Conservation (phyloP, 768 basidiomycete species). For the Dictyophora rubrovolvata region DNA sequence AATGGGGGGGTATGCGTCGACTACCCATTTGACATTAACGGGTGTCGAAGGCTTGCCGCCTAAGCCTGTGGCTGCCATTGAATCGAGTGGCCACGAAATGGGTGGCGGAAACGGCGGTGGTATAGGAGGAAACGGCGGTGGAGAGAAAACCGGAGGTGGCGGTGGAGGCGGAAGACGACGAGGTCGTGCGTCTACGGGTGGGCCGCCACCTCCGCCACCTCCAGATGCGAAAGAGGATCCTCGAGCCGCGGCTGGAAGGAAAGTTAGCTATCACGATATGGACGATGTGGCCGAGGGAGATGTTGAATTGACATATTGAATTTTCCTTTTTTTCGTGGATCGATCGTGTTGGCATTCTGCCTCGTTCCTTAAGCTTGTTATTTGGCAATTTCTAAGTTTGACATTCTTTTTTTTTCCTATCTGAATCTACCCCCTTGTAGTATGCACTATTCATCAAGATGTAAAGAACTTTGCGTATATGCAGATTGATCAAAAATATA, state of each 20-base stretch:
- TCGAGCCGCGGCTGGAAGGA: slow-evolving; percentile 75
- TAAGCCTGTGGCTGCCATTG: slow-evolving; percentile 47
- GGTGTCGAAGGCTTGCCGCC: slow-evolving; percentile 68
- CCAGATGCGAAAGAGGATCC: slow-evolving; percentile 90
- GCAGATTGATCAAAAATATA: slow-evolving; percentile 11
- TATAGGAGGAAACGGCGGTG: background rate
- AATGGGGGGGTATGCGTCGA: slow-evolving; percentile 66
- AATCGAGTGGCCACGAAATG: slow-evolving; percentile 20
- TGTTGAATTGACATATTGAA: slow-evolving; percentile 26
- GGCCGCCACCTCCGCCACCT: slow-evolving; percentile 68
- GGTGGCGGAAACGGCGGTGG: slow-evolving; percentile 29
- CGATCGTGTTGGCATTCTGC: background rate
- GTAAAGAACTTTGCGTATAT: background rate
- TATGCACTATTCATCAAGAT: background rate
- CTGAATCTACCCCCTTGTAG: background rate
- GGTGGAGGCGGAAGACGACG: slow-evolving; percentile 21
- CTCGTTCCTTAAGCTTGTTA: background rate
- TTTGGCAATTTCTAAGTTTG: background rate
- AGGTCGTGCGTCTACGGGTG: slow-evolving; percentile 31
- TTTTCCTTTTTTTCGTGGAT: background rate
- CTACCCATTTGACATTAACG: slow-evolving; percentile 36
- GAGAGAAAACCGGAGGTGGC: background rate
- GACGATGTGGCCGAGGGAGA: slow-evolving; percentile 82
- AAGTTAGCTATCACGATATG: slow-evolving; percentile 93
- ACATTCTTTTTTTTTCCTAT: background rate